Conservation (phyloP, 345 rosid genomes). For the Conringia planisiliqua region DNA sequence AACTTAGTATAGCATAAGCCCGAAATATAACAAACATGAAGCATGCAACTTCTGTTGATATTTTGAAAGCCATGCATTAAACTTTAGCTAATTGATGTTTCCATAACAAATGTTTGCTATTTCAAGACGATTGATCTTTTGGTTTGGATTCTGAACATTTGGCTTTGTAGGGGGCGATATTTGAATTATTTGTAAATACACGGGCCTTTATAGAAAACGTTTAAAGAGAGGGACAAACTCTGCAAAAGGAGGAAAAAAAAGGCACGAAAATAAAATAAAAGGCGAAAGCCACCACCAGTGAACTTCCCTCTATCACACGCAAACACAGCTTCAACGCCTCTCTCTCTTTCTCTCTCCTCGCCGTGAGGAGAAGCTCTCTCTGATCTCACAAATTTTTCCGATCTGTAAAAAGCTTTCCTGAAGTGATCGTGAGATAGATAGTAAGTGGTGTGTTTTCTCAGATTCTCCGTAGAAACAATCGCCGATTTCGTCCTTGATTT, state of each 20-base stretch:
- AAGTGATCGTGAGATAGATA: neutral
- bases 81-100: neutral
- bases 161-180: neutral
- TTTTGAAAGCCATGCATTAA: neutral
- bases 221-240: constrained; percentile 2
- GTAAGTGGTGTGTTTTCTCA: neutral
- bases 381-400: neutral
- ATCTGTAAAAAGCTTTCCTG: neutral
- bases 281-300: constrained; percentile 1
- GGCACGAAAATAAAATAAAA: neutral
- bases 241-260: neutral
- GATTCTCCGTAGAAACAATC: neutral
- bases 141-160: neutral
- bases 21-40: neutral
- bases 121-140: neutral
- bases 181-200: constrained; percentile 2
- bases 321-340: constrained; percentile 6
- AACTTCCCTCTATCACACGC: constrained; percentile 36
- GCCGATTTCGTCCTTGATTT: neutral
- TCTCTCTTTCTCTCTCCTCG: constrained; percentile 20
- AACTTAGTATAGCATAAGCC: neutral
- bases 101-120: neutral
- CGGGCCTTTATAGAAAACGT: constrained; percentile 8
- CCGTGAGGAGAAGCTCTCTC: constrained; percentile 26
- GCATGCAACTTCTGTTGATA: neutral